Conservation (phyloP, 257 asterid species). For the Rehmannia glutinosa region DNA sequence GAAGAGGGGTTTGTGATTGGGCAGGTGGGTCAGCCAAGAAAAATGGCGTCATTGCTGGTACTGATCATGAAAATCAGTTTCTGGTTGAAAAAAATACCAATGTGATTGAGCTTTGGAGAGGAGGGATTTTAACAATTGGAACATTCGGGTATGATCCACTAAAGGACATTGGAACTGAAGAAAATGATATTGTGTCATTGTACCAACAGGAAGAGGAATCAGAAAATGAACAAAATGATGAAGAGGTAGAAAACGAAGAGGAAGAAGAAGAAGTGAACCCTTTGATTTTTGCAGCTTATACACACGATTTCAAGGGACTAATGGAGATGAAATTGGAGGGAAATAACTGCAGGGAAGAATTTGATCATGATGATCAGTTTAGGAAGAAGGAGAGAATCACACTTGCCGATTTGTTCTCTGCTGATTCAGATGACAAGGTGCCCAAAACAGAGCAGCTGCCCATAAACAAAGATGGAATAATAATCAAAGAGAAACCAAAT, state of each 20-base stretch:
- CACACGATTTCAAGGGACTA: not conserved
- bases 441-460: too few relatives aligned
- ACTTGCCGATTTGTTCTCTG: constrained; percentile 60
- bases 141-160: constrained; percentile 51
- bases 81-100: too few relatives aligned
- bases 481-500: constrained; percentile 4
- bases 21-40: too few relatives aligned
- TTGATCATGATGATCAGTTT: too few relatives aligned
- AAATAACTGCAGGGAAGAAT: too few relatives aligned
- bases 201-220: not conserved
- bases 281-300: constrained; percentile 3
- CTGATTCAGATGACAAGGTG: constrained; percentile 32
- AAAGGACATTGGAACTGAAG: too few relatives aligned
- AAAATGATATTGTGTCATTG: not conserved
- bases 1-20: too few relatives aligned
- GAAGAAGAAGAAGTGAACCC: constrained; percentile 26
- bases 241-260: not conserved
- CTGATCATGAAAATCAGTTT: too few relatives aligned
- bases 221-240: not conserved
- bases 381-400: constrained; percentile 49
- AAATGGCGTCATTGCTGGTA: too few relatives aligned
- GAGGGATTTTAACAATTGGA: constrained; percentile 56
- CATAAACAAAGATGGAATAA: not conserved
- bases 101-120: constrained; percentile 36
- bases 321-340: not conserved